phyloP scores from a whole-genome alignment of 2,329 filamentous ascomycete genomes.

The Clonostachys chloroleuca region DNA sequence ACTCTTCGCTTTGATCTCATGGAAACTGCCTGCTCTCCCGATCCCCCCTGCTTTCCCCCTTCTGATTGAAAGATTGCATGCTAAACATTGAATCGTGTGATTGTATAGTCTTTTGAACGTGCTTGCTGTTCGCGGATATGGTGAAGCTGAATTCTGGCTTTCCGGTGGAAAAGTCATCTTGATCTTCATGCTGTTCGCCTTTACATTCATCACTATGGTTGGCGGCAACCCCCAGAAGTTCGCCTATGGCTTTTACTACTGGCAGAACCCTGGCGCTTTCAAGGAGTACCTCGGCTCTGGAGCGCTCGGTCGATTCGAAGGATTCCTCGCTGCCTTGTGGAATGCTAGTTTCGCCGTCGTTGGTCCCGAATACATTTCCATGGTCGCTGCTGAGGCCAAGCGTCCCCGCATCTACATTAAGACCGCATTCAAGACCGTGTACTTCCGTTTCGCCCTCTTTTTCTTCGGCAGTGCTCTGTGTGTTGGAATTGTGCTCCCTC shows the following conservation, averaged over 20 bases:
- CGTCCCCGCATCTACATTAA: constrained; percentile 62
- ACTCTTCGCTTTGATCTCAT: too few relatives aligned
- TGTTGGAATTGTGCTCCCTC: constrained; percentile 62
- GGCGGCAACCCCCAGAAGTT: constrained; percentile 51
- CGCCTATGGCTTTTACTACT: constrained; percentile 60
- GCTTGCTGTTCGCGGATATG: constrained; percentile 28
- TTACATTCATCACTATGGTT: constrained; percentile 53
- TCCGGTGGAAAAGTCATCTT: constrained; percentile 47
- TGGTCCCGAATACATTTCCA: constrained; percentile 64
- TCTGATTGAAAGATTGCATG: too few relatives aligned
- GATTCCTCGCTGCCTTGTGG: constrained; percentile 65
- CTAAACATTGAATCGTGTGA: too few relatives aligned
- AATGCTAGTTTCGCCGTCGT: constrained; percentile 61
- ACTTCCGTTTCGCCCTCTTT: constrained; percentile 67
- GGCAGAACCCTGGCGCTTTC: constrained; percentile 49
- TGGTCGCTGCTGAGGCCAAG: constrained; percentile 66
- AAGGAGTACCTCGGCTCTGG: constrained; percentile 53
- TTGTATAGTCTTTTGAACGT: constrained; percentile 28
- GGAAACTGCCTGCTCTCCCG: too few relatives aligned
- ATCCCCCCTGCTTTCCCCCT: too few relatives aligned
- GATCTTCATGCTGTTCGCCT: constrained; percentile 52
- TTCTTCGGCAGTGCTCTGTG: constrained; percentile 66
- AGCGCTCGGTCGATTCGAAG: constrained; percentile 62
- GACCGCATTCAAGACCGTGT: constrained; percentile 67
- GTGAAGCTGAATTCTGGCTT: constrained; percentile 34